A percentile compares a stretch with the other conserved stretches of the same genome.
Conservation (phyloP, 495 filamentous ascomycete species). For the Penicillium ucsense region DNA sequence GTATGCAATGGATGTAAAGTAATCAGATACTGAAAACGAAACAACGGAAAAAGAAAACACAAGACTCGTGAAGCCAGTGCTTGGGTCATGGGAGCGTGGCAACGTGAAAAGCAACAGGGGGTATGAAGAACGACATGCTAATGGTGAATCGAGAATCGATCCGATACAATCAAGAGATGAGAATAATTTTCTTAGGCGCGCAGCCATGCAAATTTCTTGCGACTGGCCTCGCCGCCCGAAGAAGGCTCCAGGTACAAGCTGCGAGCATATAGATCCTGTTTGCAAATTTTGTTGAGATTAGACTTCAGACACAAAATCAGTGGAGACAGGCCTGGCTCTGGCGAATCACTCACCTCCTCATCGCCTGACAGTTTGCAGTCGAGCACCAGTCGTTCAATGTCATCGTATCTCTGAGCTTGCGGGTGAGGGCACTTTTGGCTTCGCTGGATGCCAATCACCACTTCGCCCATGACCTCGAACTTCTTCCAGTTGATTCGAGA, state of each 20-base stretch:
- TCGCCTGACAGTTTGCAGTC: slow-evolving; percentile 48
- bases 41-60: slow-evolving; percentile 5
- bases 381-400: slow-evolving; percentile 59
- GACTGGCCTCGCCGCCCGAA: slow-evolving; percentile 27
- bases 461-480: slow-evolving; percentile 91
- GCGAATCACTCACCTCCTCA: slow-evolving; percentile 34
- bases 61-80: slow-evolving; percentile 5
- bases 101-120: slow-evolving; percentile 12
- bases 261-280: slow-evolving; percentile 35
- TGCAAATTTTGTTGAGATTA: too few relatives aligned
- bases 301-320: too few relatives aligned
- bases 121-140: background rate
- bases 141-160: background rate
- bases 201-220: slow-evolving; percentile 38
- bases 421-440: slow-evolving; percentile 81
- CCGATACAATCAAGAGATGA: too few relatives aligned
- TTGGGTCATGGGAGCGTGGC: slow-evolving; percentile 23
- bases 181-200: slow-evolving; percentile 16
- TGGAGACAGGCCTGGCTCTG: too few relatives aligned
- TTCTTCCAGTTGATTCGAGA: slow-evolving; percentile 95
- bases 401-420: slow-evolving; percentile 54
- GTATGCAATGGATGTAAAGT: too few relatives aligned
- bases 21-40: too few relatives aligned
- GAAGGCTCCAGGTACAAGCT: slow-evolving; percentile 38
- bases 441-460: slow-evolving; percentile 78